Evolutionary conservation across 768 basidiomycete species (phyloP).

Genomic region (Kwoniella dendrophila): DNA sequence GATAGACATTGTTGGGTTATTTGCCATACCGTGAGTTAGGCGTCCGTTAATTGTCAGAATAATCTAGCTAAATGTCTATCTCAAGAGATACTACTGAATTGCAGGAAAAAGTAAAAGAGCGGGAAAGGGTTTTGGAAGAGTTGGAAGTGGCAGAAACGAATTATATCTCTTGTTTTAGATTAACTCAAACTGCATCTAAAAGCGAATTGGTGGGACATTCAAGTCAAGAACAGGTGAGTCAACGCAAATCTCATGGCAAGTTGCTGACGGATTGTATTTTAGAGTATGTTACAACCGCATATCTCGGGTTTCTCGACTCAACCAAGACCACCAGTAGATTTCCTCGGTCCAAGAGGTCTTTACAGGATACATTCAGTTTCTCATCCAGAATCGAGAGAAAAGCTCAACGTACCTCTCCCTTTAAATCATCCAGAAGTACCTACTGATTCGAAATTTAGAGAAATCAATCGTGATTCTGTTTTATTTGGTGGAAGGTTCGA

Average conservation of each 20-base stretch:
- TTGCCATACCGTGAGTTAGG: constrained; percentile 68
- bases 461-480: constrained; percentile 66
- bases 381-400: constrained; percentile 6
- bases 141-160: constrained; percentile 77
- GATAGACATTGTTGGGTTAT: constrained; percentile 71
- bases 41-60: constrained; percentile 1
- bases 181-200: constrained; percentile 45
- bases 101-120: constrained; percentile 70
- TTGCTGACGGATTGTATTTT: too few relatives aligned
- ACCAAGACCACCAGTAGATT: constrained; percentile 13
- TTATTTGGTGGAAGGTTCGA: constrained; percentile 48
- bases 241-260: background rate
- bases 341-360: constrained; percentile 6
- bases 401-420: constrained; percentile 1
- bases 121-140: constrained; percentile 75
- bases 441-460: constrained; percentile 65
- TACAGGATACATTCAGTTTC: constrained; percentile 5
- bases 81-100: constrained; percentile 73
- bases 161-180: constrained; percentile 74
- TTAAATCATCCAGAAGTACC: background rate
- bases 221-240: constrained; percentile 26
- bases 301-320: too few relatives aligned
- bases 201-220: constrained; percentile 58
- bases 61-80: constrained; percentile 8
- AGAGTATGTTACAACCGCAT: too few relatives aligned